phyloP scores from a whole-genome alignment of 129 eudicot genomes.

The Flaveria ramosissima region DNA sequence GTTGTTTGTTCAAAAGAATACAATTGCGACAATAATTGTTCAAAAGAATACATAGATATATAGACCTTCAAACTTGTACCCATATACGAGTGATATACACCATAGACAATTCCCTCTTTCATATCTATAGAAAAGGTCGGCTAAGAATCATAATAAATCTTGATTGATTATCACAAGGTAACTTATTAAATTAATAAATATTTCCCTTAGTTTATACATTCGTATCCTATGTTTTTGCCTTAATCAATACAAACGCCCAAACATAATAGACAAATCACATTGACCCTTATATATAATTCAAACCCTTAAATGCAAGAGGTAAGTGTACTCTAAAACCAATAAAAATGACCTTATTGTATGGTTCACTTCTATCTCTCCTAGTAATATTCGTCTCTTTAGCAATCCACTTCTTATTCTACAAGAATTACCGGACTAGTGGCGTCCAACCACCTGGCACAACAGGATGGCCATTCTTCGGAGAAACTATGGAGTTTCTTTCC shows the following conservation, averaged over 20 bases:
- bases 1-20: too few species aligned
- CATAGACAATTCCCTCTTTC: too few species aligned
- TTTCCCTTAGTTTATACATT: too few species aligned
- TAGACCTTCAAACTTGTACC: too few species aligned
- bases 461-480: constrained; percentile 51
- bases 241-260: constrained; percentile 23
- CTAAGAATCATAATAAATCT: too few species aligned
- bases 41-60: too few species aligned
- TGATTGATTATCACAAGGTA: too few species aligned
- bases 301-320: neutral
- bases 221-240: constrained; percentile 22
- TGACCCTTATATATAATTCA: constrained; percentile 5
- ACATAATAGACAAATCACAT: constrained; percentile 23
- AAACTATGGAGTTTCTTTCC: constrained; percentile 38
- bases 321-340: neutral
- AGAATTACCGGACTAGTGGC: neutral
- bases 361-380: constrained; percentile 28
- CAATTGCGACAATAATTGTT: too few species aligned
- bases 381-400: constrained; percentile 20
- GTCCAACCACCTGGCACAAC: constrained; percentile 39
- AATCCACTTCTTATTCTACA: constrained; percentile 12
- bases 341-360: constrained; percentile 27
- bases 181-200: too few species aligned
- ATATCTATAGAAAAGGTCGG: too few species aligned
- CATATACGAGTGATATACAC: too few species aligned